Evolutionary conservation across 805 yeast genomes (phyloP).

Genomic region (Sugiyamaella americana): DNA sequence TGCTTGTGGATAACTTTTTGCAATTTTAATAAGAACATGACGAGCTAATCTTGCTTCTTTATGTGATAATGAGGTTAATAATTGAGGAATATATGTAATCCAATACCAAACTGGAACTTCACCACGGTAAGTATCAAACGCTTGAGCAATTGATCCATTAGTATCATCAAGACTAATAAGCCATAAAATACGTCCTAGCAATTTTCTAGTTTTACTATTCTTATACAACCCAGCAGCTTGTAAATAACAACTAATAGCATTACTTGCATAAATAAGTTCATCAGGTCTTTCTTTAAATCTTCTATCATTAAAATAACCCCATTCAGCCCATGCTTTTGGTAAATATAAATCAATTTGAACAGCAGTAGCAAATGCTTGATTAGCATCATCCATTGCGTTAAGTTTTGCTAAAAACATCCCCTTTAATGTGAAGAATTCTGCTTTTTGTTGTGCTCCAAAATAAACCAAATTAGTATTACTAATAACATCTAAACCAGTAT

Average conservation of each 20-base stretch:
- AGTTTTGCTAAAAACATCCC: slow-evolving; percentile 96
- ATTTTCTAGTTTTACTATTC: slow-evolving; percentile 80
- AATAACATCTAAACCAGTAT: slow-evolving; percentile 94
- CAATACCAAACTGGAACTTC: slow-evolving; percentile 99
- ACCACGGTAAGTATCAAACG: slow-evolving; percentile 87
- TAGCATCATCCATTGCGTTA: slow-evolving; percentile 88
- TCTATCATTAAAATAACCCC: slow-evolving; percentile 94
- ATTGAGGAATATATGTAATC: slow-evolving; percentile 95
- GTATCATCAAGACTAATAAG: slow-evolving; percentile 85
- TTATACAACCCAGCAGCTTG: slow-evolving; percentile 98
- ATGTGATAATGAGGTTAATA: slow-evolving; percentile 82
- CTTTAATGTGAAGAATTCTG: slow-evolving; percentile 94
- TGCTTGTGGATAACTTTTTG: slow-evolving; percentile 96
- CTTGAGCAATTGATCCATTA: slow-evolving; percentile 70
- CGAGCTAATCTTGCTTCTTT: slow-evolving; percentile 87
- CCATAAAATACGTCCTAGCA: slow-evolving; percentile 89
- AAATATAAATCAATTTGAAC: slow-evolving; percentile 90
- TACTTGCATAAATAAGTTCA: slow-evolving; percentile 79
- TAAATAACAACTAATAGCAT: slow-evolving; percentile 90
- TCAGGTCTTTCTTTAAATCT: slow-evolving; percentile 77
- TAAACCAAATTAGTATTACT: slow-evolving; percentile 93
- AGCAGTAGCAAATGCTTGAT: slow-evolving; percentile 96
- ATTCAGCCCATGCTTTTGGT: slow-evolving; percentile 99
- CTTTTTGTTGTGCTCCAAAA: slow-evolving; percentile 96
- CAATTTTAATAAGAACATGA: slow-evolving; percentile 81